Percentiles rank a stretch among this genome's conserved stretches.
Conservation (phyloP, 352 stramenopile genomes). For the Phytopythium delawarense region DNA sequence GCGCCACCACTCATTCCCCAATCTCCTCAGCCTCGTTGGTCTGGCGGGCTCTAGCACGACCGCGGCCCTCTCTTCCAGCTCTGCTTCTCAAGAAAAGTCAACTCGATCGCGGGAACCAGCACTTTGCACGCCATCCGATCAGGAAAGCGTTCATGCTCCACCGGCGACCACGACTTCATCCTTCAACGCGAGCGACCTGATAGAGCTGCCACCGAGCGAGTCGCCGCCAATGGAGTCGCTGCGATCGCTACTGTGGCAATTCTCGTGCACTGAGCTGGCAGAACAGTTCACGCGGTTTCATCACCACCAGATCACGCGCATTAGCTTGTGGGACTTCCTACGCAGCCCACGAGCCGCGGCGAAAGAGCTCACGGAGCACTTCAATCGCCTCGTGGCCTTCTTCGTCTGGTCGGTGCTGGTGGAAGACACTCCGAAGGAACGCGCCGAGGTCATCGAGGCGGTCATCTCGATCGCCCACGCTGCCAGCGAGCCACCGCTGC, state of each 20-base stretch:
- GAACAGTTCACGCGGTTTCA: slow-evolving; percentile 69
- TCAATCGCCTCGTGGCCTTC: slow-evolving; percentile 62
- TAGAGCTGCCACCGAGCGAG: background rate
- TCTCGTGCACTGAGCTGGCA: slow-evolving; percentile 47
- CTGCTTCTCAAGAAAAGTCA: background rate
- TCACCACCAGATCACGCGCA: slow-evolving; percentile 36
- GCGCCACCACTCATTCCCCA: slow-evolving; percentile 68
- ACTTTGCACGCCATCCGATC: background rate
- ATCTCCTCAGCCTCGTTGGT: slow-evolving; percentile 31
- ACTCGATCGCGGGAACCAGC: background rate
- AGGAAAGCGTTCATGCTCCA: background rate
- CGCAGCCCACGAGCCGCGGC: slow-evolving; percentile 36
- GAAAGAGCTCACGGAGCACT: slow-evolving; percentile 53
- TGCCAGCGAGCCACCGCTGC: slow-evolving; percentile 34
- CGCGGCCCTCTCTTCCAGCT: background rate
- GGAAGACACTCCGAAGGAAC: slow-evolving; percentile 60
- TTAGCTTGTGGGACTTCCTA: slow-evolving; percentile 60
- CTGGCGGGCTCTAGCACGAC: slow-evolving; percentile 5
- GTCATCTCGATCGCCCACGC: slow-evolving; percentile 63
- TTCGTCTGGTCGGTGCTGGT: slow-evolving; percentile 75
- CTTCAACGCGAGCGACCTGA: background rate
- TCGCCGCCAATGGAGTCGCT: slow-evolving; percentile 20
- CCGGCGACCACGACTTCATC: background rate
- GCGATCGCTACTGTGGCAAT: slow-evolving; percentile 43
- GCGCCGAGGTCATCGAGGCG: slow-evolving; percentile 63